These are phyloP conservation scores for Plasmopara halstedii DNA, from an alignment of 352 stramenopile genomes.

Conservation along the genomic window DNA sequence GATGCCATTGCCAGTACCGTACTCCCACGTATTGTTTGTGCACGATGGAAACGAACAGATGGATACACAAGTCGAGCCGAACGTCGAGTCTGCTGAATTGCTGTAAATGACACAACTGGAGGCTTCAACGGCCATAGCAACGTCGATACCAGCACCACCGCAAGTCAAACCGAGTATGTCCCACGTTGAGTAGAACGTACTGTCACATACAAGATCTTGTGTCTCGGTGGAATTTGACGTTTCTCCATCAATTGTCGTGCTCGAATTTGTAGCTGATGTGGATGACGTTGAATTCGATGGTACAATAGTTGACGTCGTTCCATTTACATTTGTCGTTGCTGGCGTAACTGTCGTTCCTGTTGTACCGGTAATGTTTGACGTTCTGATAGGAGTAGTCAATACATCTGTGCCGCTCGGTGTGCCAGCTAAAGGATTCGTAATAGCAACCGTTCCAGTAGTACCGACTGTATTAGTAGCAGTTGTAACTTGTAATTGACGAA, in stretches of 20 bases:
- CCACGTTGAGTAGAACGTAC: slow-evolving; percentile 75
- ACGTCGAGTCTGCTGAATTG: slow-evolving; percentile 34
- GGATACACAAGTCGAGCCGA: slow-evolving; percentile 59
- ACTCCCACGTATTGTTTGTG: slow-evolving; percentile 47
- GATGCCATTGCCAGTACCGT: slow-evolving; percentile 52
- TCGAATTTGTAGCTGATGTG: slow-evolving; percentile 10
- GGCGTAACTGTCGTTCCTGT: too few species aligned
- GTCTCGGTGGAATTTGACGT: slow-evolving; percentile 14
- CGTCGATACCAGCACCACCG: slow-evolving; percentile 34
- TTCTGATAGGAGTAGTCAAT: too few species aligned
- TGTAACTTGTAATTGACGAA: slow-evolving; percentile 11
- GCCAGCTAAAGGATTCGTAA: slow-evolving; percentile 3
- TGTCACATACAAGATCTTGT: slow-evolving; percentile 59
- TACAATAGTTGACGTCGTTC: background rate
- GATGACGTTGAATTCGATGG: slow-evolving; percentile 7
- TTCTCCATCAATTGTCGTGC: too few species aligned
- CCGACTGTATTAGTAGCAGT: slow-evolving; percentile 1
- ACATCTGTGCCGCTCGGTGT: slow-evolving; percentile 4
- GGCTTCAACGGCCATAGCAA: slow-evolving; percentile 37
- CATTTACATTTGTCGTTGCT: too few species aligned
- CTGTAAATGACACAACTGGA: slow-evolving; percentile 75
- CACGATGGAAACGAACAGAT: slow-evolving; percentile 76
- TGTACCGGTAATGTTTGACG: too few species aligned
- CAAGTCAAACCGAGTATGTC: slow-evolving; percentile 59
- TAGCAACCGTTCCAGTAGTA: slow-evolving; percentile 1